Evolutionary conservation across 2,329 filamentous ascomycete species (phyloP).

Genomic region (Xylaria sp.): DNA sequence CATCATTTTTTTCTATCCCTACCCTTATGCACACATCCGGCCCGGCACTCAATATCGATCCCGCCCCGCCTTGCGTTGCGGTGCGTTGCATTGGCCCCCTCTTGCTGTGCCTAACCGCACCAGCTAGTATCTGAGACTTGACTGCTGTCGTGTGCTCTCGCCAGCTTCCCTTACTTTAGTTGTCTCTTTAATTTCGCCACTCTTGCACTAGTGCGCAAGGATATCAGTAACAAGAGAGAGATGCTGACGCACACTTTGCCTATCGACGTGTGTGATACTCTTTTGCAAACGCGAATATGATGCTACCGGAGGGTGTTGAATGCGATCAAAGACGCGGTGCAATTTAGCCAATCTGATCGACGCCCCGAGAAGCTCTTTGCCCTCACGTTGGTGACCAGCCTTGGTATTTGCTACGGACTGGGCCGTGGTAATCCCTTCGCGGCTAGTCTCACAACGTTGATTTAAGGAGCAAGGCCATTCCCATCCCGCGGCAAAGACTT

Average conservation of each 20-base stretch:
- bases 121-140: not conserved
- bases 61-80: not conserved
- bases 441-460: constrained; percentile 13
- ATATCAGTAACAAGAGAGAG: not conserved
- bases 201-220: not conserved
- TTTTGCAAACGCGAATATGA: not conserved
- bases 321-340: not conserved
- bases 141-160: not conserved
- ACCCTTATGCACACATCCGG: constrained; percentile 15
- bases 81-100: constrained; percentile 2
- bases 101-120: constrained; percentile 15
- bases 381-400: not conserved
- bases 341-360: not conserved
- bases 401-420: not conserved
- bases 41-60: not conserved
- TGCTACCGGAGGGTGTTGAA: not conserved
- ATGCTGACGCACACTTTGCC: not conserved
- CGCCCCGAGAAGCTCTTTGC: not conserved
- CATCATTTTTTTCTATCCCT: too few relatives aligned
- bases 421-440: constrained; percentile 1
- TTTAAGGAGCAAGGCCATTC: constrained; percentile 7
- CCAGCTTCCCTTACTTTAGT: not conserved
- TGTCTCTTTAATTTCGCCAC: not conserved
- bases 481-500: constrained; percentile 5
- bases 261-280: not conserved